Evolutionary conservation across 2,329 filamentous ascomycete species (phyloP).

Genomic region (Alternaria alternata): DNA sequence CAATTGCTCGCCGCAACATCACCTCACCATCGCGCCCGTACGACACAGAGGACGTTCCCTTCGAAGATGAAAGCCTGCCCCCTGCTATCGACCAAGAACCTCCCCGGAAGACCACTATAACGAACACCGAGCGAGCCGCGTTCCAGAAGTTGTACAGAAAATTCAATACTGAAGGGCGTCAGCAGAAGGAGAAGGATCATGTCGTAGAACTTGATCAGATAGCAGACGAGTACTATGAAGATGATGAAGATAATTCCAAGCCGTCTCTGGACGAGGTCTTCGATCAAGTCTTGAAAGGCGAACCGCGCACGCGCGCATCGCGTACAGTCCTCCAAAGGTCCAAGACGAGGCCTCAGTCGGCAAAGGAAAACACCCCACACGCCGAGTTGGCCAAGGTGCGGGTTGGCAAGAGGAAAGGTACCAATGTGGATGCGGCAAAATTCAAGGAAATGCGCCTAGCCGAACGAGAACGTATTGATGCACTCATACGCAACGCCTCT

Average conservation of each 20-base stretch:
- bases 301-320: constrained; percentile 9
- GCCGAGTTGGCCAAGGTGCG: constrained; percentile 10
- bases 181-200: constrained; percentile 23
- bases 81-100: constrained; percentile 29
- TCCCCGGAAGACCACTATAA: constrained; percentile 45
- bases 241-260: constrained; percentile 34
- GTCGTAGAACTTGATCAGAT: constrained; percentile 37
- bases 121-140: constrained; percentile 44
- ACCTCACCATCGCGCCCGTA: constrained; percentile 30
- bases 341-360: neutral
- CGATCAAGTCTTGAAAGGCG: constrained; percentile 35
- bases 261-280: constrained; percentile 42
- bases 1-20: constrained; percentile 31
- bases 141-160: constrained; percentile 48
- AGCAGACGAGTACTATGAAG: constrained; percentile 43
- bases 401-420: constrained; percentile 14
- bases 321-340: constrained; percentile 9
- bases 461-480: constrained; percentile 63
- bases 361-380: constrained; percentile 4
- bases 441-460: constrained; percentile 23
- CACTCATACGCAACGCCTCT: constrained; percentile 62
- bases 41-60: constrained; percentile 21
- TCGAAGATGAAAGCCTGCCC: constrained; percentile 20
- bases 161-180: constrained; percentile 29
- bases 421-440: constrained; percentile 17